phyloP scores from a whole-genome alignment of 495 filamentous ascomycete species.

The Cercophora newfieldiana region DNA sequence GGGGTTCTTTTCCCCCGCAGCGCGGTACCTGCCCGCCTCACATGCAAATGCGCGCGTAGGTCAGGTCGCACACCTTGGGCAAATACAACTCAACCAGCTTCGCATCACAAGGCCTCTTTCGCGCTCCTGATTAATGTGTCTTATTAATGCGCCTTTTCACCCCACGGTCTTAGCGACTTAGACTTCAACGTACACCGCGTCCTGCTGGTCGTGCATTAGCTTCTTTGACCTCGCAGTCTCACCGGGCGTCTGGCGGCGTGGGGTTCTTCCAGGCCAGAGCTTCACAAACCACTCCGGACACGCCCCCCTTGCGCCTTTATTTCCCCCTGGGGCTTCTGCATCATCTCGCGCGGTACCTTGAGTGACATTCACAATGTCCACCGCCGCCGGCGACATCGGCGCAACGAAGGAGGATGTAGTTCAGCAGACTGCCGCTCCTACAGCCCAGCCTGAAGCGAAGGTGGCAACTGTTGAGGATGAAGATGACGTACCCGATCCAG shows the following conservation, averaged over 20 bases:
- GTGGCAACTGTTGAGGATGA: slow-evolving; percentile 29
- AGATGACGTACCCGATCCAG: slow-evolving; percentile 67
- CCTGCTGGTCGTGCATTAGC: slow-evolving; percentile 14
- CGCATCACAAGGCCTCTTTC: neutral
- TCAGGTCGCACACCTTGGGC: neutral
- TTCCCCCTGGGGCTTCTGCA: neutral
- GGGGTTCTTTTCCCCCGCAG: neutral
- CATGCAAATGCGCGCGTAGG: slow-evolving; percentile 6
- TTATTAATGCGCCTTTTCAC: slow-evolving; percentile 14
- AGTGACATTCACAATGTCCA: slow-evolving; percentile 21
- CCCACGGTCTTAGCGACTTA: slow-evolving; percentile 14
- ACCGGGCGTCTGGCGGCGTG: neutral
- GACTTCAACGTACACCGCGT: neutral
- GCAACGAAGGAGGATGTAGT: slow-evolving; percentile 15
- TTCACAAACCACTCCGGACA: neutral
- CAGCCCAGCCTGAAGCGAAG: slow-evolving; percentile 15
- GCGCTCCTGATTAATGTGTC: slow-evolving; percentile 13
- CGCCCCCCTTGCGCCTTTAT: neutral
- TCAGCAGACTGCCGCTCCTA: neutral
- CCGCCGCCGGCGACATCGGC: slow-evolving; percentile 21
- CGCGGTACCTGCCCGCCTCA: neutral
- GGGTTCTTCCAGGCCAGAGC: neutral
- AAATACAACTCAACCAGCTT: slow-evolving; percentile 14
- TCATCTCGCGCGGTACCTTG: neutral
- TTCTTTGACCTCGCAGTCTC: slow-evolving; percentile 1